Evolutionary conservation across 331 rosid species (phyloP).

Genomic region (Pyrus hybrid): DNA sequence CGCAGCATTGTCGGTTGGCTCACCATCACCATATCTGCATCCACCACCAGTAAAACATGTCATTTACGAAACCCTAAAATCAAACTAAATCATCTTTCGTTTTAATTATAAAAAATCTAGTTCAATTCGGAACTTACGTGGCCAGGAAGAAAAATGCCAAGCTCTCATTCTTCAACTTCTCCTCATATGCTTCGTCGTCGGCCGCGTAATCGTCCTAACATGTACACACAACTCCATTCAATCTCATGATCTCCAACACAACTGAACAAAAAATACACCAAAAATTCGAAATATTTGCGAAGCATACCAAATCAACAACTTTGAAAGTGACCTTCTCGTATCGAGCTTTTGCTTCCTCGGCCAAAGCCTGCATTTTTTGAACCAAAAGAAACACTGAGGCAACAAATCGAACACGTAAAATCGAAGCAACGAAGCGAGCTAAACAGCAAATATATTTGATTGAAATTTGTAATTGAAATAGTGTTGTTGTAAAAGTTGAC

Average conservation of each 20-base stretch:
- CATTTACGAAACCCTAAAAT: not conserved
- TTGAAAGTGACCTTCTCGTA: slow-evolving; percentile 69
- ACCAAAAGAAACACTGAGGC: not conserved
- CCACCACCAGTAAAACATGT: slow-evolving; percentile 11
- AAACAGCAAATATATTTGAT: not conserved
- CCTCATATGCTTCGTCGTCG: slow-evolving; percentile 75
- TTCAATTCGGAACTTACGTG: slow-evolving; percentile 52
- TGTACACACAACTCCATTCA: slow-evolving; percentile 4
- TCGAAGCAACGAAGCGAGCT: not conserved
- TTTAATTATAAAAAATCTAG: not conserved
- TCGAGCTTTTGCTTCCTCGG: slow-evolving; percentile 85
- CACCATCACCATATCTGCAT: slow-evolving; percentile 97
- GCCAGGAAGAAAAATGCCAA: slow-evolving; percentile 80
- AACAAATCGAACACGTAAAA: not conserved
- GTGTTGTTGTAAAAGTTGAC: slow-evolving; percentile 9
- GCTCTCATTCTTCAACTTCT: slow-evolving; percentile 60
- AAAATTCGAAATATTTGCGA: not conserved
- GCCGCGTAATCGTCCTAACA: slow-evolving; percentile 78
- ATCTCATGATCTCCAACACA: not conserved
- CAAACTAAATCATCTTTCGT: not conserved
- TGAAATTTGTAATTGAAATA: not conserved
- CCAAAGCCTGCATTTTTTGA: slow-evolving; percentile 46
- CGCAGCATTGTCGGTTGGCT: slow-evolving; percentile 96
- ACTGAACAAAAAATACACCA: not conserved
- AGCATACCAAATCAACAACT: slow-evolving; percentile 79